Conservation (phyloP, 1,284 basidiomycete species). For the Leccinum pallidistipes region DNA sequence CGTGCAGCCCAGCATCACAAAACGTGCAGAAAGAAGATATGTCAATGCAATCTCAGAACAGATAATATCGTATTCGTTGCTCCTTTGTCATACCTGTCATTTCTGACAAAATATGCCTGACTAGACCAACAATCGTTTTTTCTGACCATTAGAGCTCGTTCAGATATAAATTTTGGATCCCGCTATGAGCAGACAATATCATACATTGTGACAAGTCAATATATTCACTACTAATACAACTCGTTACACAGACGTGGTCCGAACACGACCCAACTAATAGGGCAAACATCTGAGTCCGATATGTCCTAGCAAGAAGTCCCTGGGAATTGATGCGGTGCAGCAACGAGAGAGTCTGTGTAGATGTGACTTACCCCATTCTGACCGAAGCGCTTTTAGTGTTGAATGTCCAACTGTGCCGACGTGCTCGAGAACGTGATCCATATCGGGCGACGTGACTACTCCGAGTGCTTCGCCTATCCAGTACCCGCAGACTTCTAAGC, state of each 20-base stretch:
- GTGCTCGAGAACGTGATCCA: conserved; percentile 78
- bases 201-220: too few relatives aligned
- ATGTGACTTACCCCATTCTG: too few relatives aligned
- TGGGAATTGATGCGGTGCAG: not conserved
- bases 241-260: not conserved
- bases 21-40: too few relatives aligned
- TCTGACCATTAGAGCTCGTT: too few relatives aligned
- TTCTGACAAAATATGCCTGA: too few relatives aligned
- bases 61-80: too few relatives aligned
- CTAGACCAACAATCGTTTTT: too few relatives aligned
- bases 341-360: too few relatives aligned
- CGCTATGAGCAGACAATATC: too few relatives aligned
- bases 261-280: not conserved
- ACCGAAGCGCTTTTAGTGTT: conserved; percentile 47
- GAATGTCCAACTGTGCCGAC: conserved; percentile 83
- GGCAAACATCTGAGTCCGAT: not conserved
- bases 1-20: conserved; percentile 71
- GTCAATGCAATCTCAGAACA: too few relatives aligned
- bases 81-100: too few relatives aligned
- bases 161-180: too few relatives aligned
- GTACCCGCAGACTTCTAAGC: conserved; percentile 9
- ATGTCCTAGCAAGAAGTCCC: not conserved
- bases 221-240: not conserved
- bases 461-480: conserved; percentile 52
- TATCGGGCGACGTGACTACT: conserved; percentile 59